Base-by-base conservation (phyloP, 441 rosid species). In the Manihot esculenta region DNA sequence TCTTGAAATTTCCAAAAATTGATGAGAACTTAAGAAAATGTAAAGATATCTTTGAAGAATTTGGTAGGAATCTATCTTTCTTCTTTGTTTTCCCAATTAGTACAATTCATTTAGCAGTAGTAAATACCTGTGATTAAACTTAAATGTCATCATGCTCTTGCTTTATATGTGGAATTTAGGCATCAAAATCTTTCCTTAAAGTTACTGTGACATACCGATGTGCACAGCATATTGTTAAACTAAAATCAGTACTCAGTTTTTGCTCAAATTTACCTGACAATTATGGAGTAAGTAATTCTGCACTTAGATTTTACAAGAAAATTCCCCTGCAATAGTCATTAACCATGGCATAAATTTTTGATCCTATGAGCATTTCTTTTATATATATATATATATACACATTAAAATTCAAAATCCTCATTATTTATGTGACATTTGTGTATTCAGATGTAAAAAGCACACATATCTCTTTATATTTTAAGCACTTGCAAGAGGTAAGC, bases 1-100 rank as follows among this genome's bases (percentile, higher is more conserved):
- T 94, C 80, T 83, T 94, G 78, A 94, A 94, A 76, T 94, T 92
- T 77, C 97, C 99, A 1, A 92, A 90, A 80, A 92, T 94, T 21
- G 99, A 94, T 41, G 82, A 85, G 35, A 86, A 85, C 79, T 86
- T 92, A 51, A 87, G 92, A 75, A 90, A 88, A 57, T 90, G 97
- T 87, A 90, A 88, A 83, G 81, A 85, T 49, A 92, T 87, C 42
- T 94, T 94, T 77, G 84, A 88, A 71, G 82, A 90, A 77, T 94
- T 90, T 4, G 99, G 99, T 94, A 68, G 66, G 88, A 74, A 61
- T 54, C 17, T 15, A 7, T 7, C 23, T 64, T 59, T n/a, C 26
- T 20, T 44, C 18, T 18, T 20, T 14, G 58, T 58, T 9, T 23
- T 42, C 61, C 54, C 15, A 12, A 6, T 12, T 24, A 0, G 24